A percentile compares a stretch with the other conserved stretches of the same genome.
Evolutionary conservation across 192 early-diverging fungal genomes (phyloP).

Genomic region (Coemansia sp.): DNA sequence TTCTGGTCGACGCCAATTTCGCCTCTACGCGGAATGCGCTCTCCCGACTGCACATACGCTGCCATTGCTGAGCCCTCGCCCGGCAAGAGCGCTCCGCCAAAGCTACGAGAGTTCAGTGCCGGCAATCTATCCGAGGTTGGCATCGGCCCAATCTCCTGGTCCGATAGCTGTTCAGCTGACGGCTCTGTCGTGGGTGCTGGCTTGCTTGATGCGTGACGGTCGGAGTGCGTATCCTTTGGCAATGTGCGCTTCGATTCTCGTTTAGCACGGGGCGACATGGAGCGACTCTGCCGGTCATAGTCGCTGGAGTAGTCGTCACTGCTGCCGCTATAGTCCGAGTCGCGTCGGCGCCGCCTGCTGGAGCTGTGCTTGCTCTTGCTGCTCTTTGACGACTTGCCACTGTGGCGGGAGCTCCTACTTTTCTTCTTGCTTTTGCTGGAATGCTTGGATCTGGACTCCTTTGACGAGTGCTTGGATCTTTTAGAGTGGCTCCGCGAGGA

Average conservation of each 20-base stretch:
- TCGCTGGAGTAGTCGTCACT: not conserved
- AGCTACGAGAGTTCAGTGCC: conserved; percentile 35
- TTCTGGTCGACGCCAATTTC: conserved; percentile 89
- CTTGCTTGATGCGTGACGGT: not conserved
- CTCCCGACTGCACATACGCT: conserved; percentile 83
- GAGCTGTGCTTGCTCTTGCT: conserved; percentile 13
- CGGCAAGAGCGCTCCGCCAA: conserved; percentile 78
- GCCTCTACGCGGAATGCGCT: conserved; percentile 95
- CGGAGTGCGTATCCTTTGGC: not conserved
- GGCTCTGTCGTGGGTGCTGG: not conserved
- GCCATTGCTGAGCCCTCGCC: conserved; percentile 93
- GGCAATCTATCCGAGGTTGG: conserved; percentile 5
- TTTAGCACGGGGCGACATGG: not conserved
- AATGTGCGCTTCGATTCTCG: not conserved
- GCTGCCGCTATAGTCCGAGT: conserved; percentile 18
- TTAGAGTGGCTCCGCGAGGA: conserved; percentile 7
- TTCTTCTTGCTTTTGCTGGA: conserved; percentile 30
- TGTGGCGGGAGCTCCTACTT: conserved; percentile 16
- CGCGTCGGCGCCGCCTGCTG: conserved; percentile 4
- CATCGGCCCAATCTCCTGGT: conserved; percentile 29
- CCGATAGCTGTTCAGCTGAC: conserved; percentile 3
- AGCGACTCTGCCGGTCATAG: not conserved
- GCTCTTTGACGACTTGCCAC: conserved; percentile 8
- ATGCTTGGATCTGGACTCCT: conserved; percentile 20
- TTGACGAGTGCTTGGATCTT: not conserved